Base-by-base conservation (phyloP, 2,329 filamentous ascomycete species). In the Tolypocladium amazonense region DNA sequence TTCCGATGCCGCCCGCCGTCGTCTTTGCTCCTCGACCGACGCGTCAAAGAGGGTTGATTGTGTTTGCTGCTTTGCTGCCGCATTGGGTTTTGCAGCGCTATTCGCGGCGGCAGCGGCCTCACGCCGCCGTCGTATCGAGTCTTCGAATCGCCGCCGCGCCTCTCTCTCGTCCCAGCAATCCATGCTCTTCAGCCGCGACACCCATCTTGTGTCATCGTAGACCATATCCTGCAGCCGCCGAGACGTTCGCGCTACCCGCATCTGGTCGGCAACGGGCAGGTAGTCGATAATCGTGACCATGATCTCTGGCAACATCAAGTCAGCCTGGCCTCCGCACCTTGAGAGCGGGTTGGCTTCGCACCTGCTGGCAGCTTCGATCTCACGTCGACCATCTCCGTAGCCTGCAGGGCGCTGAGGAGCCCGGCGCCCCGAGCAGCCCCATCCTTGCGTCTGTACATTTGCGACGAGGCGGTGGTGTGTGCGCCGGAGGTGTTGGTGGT, bases 161-260 rank as follows among this genome's bases (percentile, higher is more conserved):
- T 96, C 93, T 4, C 78, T 73, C 71, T 99, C 94, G 69, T 96
- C 88, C 94, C 94, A 99, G 65, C 89, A 88, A 2, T 88, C 90
- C 86, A 99, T 96, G 61, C 82, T 86, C 71, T 89, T 89, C 59
- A 99, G 75, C 63, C 90, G 84, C 64, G 90, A 86, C 45, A 97
- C 89, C 94, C 94, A 99, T 77, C 93, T 84, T 56, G 92, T 90
- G 73, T 99, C 94, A 72, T 99, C 94, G 75, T 97, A 99, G 3
- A 97, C 92, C 92, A 99, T 99, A 75, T 99, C 94, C 70, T 89
- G 88, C 81, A 97, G 85, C 62, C 90, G 89, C 70, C 85, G 88
- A 61, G 91, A 96, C 30, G 89, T 87, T 63, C 88, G 87, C 53
- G 94, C 93, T 70, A 91, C 93, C 65, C 86, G 85, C 71, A 97